Percentiles rank a stretch among this genome's conserved stretches.
Evolutionary conservation across 495 filamentous ascomycete genomes (phyloP).

Genomic region (Cudoniella acicularis): DNA sequence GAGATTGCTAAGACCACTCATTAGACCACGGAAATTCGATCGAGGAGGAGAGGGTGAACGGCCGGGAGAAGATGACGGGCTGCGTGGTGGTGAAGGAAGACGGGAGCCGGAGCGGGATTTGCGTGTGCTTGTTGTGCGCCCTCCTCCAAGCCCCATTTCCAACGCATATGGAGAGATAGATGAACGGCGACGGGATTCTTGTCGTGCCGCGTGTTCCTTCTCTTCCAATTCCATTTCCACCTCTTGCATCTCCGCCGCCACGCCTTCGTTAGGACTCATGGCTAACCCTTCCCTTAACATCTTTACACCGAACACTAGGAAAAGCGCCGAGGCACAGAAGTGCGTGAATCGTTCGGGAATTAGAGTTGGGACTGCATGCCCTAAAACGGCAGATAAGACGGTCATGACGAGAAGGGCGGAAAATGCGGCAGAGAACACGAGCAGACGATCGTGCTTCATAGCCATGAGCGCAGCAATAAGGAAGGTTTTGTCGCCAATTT

Average conservation of each 20-base stretch:
- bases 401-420: slow-evolving; percentile 90
- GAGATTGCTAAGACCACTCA: slow-evolving; percentile 75
- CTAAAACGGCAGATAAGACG: slow-evolving; percentile 90
- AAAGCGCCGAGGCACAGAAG: slow-evolving; percentile 77
- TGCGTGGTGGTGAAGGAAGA: slow-evolving; percentile 55
- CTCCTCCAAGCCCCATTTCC: slow-evolving; percentile 54
- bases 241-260: slow-evolving; percentile 93
- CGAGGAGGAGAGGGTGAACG: slow-evolving; percentile 37
- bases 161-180: slow-evolving; percentile 60
- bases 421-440: slow-evolving; percentile 95
- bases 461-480: slow-evolving; percentile 97
- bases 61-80: slow-evolving; percentile 56
- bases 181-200: slow-evolving; percentile 49
- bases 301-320: slow-evolving; percentile 83
- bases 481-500: slow-evolving; percentile 98
- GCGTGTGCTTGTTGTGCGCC: slow-evolving; percentile 32
- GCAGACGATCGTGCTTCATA: slow-evolving; percentile 91
- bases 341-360: slow-evolving; percentile 87
- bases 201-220: slow-evolving; percentile 71
- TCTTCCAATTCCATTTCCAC: slow-evolving; percentile 94
- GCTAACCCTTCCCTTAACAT: slow-evolving; percentile 83
- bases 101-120: slow-evolving; percentile 58
- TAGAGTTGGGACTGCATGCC: slow-evolving; percentile 87
- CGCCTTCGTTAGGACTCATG: slow-evolving; percentile 85
- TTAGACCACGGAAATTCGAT: slow-evolving; percentile 32